These are phyloP conservation scores for Neohortaea acidophila DNA, from an alignment of 495 filamentous ascomycete genomes.

Conservation along the genomic window DNA sequence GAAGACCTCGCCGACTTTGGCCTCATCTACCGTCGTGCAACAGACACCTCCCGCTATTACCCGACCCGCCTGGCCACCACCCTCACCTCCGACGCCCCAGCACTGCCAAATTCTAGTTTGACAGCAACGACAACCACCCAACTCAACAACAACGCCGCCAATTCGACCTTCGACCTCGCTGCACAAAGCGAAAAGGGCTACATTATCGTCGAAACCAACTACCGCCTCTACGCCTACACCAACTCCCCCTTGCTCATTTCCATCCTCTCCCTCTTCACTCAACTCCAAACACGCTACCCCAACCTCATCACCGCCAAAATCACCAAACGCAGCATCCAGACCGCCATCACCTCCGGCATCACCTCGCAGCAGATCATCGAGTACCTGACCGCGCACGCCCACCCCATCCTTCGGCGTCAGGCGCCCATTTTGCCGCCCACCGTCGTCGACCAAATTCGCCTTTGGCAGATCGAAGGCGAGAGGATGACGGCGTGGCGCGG, in stretches of 20 bases:
- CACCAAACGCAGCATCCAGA: slow-evolving; percentile 68
- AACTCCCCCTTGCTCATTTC: slow-evolving; percentile 82
- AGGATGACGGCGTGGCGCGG: slow-evolving; percentile 68
- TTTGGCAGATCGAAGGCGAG: slow-evolving; percentile 96
- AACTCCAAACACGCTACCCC: slow-evolving; percentile 72
- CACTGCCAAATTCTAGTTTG: slow-evolving; percentile 44
- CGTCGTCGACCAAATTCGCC: slow-evolving; percentile 89
- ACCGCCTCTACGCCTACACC: slow-evolving; percentile 93
- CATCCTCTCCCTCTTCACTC: slow-evolving; percentile 78
- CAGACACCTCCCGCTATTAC: slow-evolving; percentile 53
- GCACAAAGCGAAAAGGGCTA: slow-evolving; percentile 44
- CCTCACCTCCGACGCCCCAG: slow-evolving; percentile 65
- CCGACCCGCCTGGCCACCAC: slow-evolving; percentile 91
- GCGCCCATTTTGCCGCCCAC: slow-evolving; percentile 69
- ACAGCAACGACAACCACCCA: slow-evolving; percentile 31
- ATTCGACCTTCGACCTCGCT: slow-evolving; percentile 17
- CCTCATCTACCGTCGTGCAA: slow-evolving; percentile 56
- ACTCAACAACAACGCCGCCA: slow-evolving; percentile 23
- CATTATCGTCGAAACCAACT: slow-evolving; percentile 97
- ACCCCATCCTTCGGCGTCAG: slow-evolving; percentile 72
- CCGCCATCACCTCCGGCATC: slow-evolving; percentile 79
- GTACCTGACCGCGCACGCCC: slow-evolving; percentile 72
- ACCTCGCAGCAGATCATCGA: slow-evolving; percentile 85
- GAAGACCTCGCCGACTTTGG: slow-evolving; percentile 78
- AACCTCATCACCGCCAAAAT: slow-evolving; percentile 84